phyloP scores from a whole-genome alignment of 2,329 filamentous ascomycete genomes.

The Neocatenulostroma microsporum region DNA sequence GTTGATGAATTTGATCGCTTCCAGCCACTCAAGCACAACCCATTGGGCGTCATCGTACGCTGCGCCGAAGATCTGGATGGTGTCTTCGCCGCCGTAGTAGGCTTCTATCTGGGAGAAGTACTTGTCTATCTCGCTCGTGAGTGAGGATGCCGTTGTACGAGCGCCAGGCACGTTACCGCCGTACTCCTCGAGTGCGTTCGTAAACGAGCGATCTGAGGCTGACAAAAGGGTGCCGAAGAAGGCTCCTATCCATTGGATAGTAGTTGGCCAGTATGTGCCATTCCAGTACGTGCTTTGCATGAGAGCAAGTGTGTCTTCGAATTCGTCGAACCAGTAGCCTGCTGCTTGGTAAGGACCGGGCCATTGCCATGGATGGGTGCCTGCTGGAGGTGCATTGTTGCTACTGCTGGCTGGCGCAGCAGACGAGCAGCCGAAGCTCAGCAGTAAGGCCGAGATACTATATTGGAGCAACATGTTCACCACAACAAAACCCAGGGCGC shows the following conservation, averaged over 20 bases:
- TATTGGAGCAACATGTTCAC: constrained; percentile 2
- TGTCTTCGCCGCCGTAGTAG: constrained; percentile 23
- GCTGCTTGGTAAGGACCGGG: neutral
- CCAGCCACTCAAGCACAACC: constrained; percentile 30
- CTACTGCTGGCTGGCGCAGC: neutral
- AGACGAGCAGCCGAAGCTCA: neutral
- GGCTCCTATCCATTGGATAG: constrained; percentile 26
- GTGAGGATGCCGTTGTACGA: constrained; percentile 8
- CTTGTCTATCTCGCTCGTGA: constrained; percentile 13
- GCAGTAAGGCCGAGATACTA: neutral
- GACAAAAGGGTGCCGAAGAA: constrained; percentile 22
- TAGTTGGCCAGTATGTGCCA: constrained; percentile 23
- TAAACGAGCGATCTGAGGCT: constrained; percentile 17
- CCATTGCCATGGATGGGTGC: neutral
- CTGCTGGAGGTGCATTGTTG: neutral
- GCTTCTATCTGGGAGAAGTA: constrained; percentile 23
- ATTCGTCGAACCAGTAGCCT: constrained; percentile 22
- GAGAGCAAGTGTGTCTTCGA: constrained; percentile 19
- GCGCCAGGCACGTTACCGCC: constrained; percentile 10
- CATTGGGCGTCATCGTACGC: constrained; percentile 30
- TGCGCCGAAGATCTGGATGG: constrained; percentile 25
- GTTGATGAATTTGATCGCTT: constrained; percentile 26
- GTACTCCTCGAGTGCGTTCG: constrained; percentile 11
- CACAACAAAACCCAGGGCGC: neutral
- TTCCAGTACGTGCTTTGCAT: constrained; percentile 27